phyloP scores from a whole-genome alignment of 192 early-diverging fungal species.

The Umbelopsis vinacea region DNA sequence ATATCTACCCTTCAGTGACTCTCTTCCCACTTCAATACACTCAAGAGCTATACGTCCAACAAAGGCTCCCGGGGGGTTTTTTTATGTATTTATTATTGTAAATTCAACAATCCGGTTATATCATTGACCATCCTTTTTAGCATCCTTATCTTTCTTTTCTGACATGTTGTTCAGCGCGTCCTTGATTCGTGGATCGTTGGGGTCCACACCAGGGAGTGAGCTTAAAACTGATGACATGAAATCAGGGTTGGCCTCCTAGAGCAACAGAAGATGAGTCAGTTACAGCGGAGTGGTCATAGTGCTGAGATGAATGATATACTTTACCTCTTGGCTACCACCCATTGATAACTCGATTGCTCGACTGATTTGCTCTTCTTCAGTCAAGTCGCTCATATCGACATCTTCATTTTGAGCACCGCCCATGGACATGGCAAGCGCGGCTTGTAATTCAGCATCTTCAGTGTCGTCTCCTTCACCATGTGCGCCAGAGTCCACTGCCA shows the following conservation, averaged over 20 bases:
- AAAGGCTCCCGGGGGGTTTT: background rate
- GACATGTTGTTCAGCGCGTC: conserved; percentile 59
- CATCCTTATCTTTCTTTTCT: conserved; percentile 47
- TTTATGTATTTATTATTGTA: conserved; percentile 19
- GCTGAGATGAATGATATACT: background rate
- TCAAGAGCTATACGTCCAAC: too few species aligned
- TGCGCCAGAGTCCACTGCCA: conserved; percentile 37
- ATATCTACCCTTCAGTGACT: too few species aligned
- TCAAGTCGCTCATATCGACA: conserved; percentile 66
- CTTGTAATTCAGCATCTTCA: conserved; percentile 55
- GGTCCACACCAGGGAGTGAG: conserved; percentile 86
- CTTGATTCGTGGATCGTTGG: conserved; percentile 82
- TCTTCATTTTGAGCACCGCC: conserved; percentile 53
- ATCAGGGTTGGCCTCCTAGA: conserved; percentile 46
- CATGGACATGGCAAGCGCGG: conserved; percentile 76
- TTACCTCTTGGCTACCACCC: conserved; percentile 43
- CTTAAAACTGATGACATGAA: conserved; percentile 77
- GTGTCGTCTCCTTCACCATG: conserved; percentile 23
- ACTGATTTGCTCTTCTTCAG: conserved; percentile 74
- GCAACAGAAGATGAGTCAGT: background rate
- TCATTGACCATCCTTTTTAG: conserved; percentile 29
- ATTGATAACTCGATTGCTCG: conserved; percentile 81
- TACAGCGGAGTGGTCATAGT: background rate
- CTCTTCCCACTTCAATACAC: too few species aligned
- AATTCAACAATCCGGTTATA: conserved; percentile 10